Evolutionary conservation across 345 rosid genomes (phyloP), one percentile per base, ranked within the genome.

Genomic region (Conringia planisiliqua): DNA sequence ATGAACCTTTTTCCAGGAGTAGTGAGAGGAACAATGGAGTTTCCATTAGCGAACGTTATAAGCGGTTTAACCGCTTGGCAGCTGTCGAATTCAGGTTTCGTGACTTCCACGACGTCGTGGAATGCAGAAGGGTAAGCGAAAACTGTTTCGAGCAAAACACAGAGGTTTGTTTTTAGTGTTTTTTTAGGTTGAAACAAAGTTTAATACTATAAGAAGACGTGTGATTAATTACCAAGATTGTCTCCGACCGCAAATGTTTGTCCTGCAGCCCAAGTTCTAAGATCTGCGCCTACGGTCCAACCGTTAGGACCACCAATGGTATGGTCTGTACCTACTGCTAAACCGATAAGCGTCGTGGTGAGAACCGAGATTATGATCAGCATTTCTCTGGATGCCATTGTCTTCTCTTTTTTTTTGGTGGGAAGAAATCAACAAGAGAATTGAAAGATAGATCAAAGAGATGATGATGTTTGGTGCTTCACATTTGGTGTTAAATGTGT

Each of bases 271-370:
- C 98, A 92, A 36, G 87, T 48, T 78, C 67, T 48, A 59, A 85
- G 75, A 73, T 82, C 46, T 6, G 90, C 69, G 66, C 78, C 43
- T 1, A 79, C 24, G 67, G 85, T 89, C 96, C 98, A 92, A 22
- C 93, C 94, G 50, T 52, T 83, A 20, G 89, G 61, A 50, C 85
- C 89, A 36, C 98, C 98, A 12, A 92, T 88, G 0, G 83, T 82
- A 72, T 84, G 72, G 52, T 78, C 84, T 18, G 84, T 83, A 43
- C 95, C 95, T 76, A 75, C 47, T 44, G 87, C 66, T 74, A 86
- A 48, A 70, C 82, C 68, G 52, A 87, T 52, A n/a, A 88, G 42
- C 61, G 86, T 22, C 42, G 85, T 84, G 1, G 75, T 33, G 1
- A 81, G 40, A 10, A 79, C 82, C 3, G 22, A 46, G 70, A 85